These are phyloP conservation scores for Geotrichum bryndzae DNA, from an alignment of 1,139 yeast genomes.

Conservation along the genomic window DNA sequence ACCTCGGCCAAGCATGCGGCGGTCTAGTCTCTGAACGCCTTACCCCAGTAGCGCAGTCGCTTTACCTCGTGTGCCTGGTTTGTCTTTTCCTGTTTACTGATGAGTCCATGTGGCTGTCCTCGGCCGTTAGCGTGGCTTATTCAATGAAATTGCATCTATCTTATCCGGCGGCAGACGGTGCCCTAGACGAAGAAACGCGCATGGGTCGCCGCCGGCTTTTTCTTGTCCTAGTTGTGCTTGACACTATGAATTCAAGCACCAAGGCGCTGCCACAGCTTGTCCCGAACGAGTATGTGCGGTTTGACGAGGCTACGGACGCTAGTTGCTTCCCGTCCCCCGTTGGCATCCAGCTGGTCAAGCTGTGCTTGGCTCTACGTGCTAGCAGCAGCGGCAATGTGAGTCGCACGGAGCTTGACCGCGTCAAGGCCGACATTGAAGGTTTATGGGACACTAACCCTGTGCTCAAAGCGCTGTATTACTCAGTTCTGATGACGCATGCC, in stretches of 20 bases:
- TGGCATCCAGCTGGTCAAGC: slow-evolving; percentile 26
- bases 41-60: background rate
- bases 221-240: slow-evolving; percentile 32
- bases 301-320: slow-evolving; percentile 22
- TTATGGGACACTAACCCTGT: slow-evolving; percentile 31
- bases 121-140: slow-evolving; percentile 35
- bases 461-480: slow-evolving; percentile 29
- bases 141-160: slow-evolving; percentile 24
- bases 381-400: background rate
- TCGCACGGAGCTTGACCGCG: slow-evolving; percentile 18
- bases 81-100: slow-evolving; percentile 33
- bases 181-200: background rate
- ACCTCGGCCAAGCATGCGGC: slow-evolving; percentile 1
- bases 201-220: slow-evolving; percentile 27
- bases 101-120: slow-evolving; percentile 36
- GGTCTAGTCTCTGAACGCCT: slow-evolving; percentile 4
- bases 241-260: slow-evolving; percentile 28
- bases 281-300: slow-evolving; percentile 21
- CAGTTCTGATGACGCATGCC: slow-evolving; percentile 20
- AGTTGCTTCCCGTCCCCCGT: slow-evolving; percentile 23
- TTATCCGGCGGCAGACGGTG: slow-evolving; percentile 16
- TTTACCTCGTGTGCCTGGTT: slow-evolving; percentile 5
- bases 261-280: slow-evolving; percentile 25
- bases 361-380: slow-evolving; percentile 22
- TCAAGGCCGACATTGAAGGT: slow-evolving; percentile 22